Base-by-base conservation (phyloP, 2,329 filamentous ascomycete species). In the Fusarium sp. region DNA sequence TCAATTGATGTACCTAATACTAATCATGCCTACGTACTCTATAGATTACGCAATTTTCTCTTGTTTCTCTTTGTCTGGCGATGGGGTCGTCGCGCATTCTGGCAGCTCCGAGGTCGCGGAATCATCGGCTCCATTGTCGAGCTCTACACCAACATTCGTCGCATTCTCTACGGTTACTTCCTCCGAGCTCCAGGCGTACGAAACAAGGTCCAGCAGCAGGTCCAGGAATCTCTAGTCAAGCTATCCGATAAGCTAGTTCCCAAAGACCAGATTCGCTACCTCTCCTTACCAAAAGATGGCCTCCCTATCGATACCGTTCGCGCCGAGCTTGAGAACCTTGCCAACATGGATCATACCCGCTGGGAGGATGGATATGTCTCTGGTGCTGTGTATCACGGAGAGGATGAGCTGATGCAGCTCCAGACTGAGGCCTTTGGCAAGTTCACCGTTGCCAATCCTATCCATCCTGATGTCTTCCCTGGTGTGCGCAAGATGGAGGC, bases 401-500 rank as follows among this genome's bases (percentile, higher is more conserved):
- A 96, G 58, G 89, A 93, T 42, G 91, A 92, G 47, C 84, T 99
- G 75, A 83, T 96, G 68, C 89, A 92, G 78, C 85, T 99, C 42
- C 96, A 99, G 84, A 93, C 93, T 10, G 94, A 98, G 80, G 95
- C 96, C 1, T 98, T 95, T 86, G 93, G 93, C 73, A 93, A 93
- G 82, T 99, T 99, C 81, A 95, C 94, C 55, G 96, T 99, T 35
- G 89, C 94, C 42, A 99, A 99, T 81, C 96, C 96, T 6, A 96
- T 99, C 75, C 96, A 99, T 81, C 96, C 96, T 11, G 96, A 99
- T 83, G 95, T 99, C 46, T 99, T 99, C 84, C 96, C 96, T 20
- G 96, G 95, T 33, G 95, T 99, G 57, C 88, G 96, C 77, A 99
- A 99, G 89, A 99, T 99, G 96, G 96, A 99, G 85, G 95, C 96